phyloP scores from a whole-genome alignment of 179 eudicot genomes.

The Amaranthus tricolor region DNA sequence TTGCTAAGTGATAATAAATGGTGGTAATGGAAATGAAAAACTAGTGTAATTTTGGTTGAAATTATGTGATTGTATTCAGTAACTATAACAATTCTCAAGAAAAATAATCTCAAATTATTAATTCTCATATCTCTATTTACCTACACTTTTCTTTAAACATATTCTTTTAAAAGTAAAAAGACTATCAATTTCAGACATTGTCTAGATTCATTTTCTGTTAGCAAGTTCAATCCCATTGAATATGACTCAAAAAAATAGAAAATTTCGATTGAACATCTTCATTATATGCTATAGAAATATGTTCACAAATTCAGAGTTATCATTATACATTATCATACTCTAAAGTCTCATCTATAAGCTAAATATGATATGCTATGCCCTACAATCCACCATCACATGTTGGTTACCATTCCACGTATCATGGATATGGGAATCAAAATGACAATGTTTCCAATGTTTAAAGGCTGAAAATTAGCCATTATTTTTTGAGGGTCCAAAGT shows the following conservation, averaged over 20 bases:
- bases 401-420: slow-evolving; percentile 8
- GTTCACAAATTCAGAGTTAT: slow-evolving; percentile 7
- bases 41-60: no score
- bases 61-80: no score
- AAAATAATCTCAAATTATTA: no score
- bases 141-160: no score
- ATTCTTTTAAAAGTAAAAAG: no score
- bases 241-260: background rate
- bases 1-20: no score
- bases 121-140: no score
- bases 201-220: slow-evolving; percentile 11
- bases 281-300: slow-evolving; percentile 4
- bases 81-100: no score
- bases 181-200: background rate
- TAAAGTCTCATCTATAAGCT: background rate
- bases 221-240: slow-evolving; percentile 13
- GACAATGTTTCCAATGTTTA: slow-evolving; percentile 15
- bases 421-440: background rate
- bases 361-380: slow-evolving; percentile 4
- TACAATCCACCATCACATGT: slow-evolving; percentile 18
- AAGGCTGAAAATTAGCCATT: slow-evolving; percentile 1
- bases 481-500: slow-evolving; percentile 3
- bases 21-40: no score
- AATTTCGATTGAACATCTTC: background rate
- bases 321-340: slow-evolving; percentile 17